phyloP scores from a whole-genome alignment of 805 yeast species.

The Candida coleopterorum region DNA sequence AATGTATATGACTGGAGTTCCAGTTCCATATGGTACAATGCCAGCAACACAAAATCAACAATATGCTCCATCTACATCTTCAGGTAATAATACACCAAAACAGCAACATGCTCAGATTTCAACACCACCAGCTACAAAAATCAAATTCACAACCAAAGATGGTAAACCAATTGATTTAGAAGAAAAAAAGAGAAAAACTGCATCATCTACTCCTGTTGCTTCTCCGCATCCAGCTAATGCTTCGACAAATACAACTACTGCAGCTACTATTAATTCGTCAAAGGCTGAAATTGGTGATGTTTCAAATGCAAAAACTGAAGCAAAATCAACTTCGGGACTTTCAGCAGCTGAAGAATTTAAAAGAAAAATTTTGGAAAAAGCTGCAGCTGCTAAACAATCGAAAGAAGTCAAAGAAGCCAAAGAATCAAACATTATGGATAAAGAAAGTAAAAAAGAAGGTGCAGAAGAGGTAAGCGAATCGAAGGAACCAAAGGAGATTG shows the following conservation, averaged over 20 bases:
- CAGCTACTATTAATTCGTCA: conserved; percentile 10
- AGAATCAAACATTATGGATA: background rate
- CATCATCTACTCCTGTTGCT: conserved; percentile 24
- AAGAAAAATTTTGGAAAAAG: conserved; percentile 28
- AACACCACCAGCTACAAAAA: conserved; percentile 17
- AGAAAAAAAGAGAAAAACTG: conserved; percentile 32
- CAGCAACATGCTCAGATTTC: conserved; percentile 7
- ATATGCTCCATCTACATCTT: conserved; percentile 11
- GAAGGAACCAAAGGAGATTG: conserved; percentile 7
- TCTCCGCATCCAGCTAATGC: conserved; percentile 20
- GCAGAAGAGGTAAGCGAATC: background rate
- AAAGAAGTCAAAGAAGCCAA: conserved; percentile 6
- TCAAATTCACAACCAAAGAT: conserved; percentile 38
- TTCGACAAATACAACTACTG: conserved; percentile 7
- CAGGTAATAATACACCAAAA: conserved; percentile 5
- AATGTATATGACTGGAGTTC: conserved; percentile 19
- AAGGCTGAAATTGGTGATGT: conserved; percentile 9
- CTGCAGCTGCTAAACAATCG: conserved; percentile 10
- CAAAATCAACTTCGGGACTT: conserved; percentile 12
- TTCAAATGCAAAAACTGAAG: conserved; percentile 8
- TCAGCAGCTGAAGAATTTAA: conserved; percentile 33
- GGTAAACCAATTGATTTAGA: conserved; percentile 40
- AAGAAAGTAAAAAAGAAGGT: background rate
- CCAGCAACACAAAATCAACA: conserved; percentile 8
- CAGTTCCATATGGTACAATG: conserved; percentile 17